Percentiles rank a stretch among this genome's conserved stretches.
Evolutionary conservation across 371 early-diverging fungal genomes (phyloP).

Genomic region (Mortierella sp.): DNA sequence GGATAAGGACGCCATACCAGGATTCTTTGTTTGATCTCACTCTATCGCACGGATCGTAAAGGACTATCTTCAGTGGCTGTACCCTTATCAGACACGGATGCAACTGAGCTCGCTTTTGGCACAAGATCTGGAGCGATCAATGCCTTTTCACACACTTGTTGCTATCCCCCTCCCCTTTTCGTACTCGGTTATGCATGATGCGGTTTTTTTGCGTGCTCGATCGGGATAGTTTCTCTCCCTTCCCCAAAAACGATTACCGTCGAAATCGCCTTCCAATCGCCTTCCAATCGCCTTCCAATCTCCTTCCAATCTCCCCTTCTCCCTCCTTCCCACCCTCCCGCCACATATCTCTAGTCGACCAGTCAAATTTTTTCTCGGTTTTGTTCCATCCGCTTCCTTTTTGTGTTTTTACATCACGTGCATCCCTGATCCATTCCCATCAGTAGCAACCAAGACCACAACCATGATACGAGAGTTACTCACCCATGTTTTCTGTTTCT

Average conservation of each 20-base stretch:
- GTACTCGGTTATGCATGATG: not conserved
- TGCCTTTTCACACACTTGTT: too few species aligned
- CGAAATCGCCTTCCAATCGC: too few species aligned
- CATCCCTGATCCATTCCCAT: not conserved
- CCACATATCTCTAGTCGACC: not conserved
- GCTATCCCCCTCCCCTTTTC: too few species aligned
- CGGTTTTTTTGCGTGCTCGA: too few species aligned
- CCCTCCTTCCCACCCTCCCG: not conserved
- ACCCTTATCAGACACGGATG: not conserved
- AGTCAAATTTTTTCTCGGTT: not conserved
- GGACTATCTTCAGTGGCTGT: not conserved
- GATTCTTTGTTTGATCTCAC: not conserved
- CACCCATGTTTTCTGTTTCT: not conserved
- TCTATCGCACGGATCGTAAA: not conserved
- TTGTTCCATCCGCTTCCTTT: conserved; percentile 44
- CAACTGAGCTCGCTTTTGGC: not conserved
- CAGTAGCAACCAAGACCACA: too few species aligned
- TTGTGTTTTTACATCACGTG: conserved; percentile 25
- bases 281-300: not conserved
- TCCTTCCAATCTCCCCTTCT: not conserved
- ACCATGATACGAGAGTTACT: too few species aligned
- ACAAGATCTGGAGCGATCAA: not conserved
- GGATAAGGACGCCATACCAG: too few species aligned
- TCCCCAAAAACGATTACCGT: too few species aligned
- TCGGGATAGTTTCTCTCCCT: too few species aligned